Base-by-base conservation (phyloP, 2,329 filamentous ascomycete genomes). In the Penicillium sp. region DNA sequence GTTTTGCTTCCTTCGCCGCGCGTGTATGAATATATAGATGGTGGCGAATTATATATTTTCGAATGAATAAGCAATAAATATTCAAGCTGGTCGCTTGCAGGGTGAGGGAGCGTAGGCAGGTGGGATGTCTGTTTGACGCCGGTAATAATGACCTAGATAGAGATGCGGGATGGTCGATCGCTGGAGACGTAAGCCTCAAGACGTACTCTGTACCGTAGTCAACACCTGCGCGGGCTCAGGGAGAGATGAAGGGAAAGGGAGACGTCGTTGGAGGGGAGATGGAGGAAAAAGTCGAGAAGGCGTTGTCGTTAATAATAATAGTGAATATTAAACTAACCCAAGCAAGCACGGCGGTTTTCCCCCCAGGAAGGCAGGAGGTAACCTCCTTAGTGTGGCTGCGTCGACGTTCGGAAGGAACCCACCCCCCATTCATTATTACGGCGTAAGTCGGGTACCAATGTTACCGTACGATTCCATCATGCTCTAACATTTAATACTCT, bases 131-230 rank as follows among this genome's bases (percentile, higher is more conserved):
- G 38, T 38, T 23, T 51, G 54, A 38, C 60, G 58, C 59, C 58
- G 59, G 61, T 60, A 62, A 65, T 64, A 65, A 68, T 64, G 67
- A 70, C 62, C 66, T 68, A 69, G 70, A 69, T 68, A 69, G 70
- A 69, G 69, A 65, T 72, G 70, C 70, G 69, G 69, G 63, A 67
- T 61, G 61, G 61, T 62, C 52, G 62, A 52, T 54, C 46, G 55
- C 35, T 53, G 51, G 56, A 40, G 50, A 51, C 54, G 38, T 54
- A 14, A 57, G 40, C 26, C 55, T 48, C 45, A 38, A 28, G n/a
- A n/a, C n/a, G n/a, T n/a, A n/a, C n/a, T n/a, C n/a, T n/a, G n/a
- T n/a, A 56, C 52, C 48, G 50, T 57, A 47, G 48, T 57, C 47
- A 24, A 53, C n/a, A 12, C 9, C 40, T 42, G n/a, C 18, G 9